phyloP scores from a whole-genome alignment of 148 eudicot genomes.

The Vaccinium macrocarpon region DNA sequence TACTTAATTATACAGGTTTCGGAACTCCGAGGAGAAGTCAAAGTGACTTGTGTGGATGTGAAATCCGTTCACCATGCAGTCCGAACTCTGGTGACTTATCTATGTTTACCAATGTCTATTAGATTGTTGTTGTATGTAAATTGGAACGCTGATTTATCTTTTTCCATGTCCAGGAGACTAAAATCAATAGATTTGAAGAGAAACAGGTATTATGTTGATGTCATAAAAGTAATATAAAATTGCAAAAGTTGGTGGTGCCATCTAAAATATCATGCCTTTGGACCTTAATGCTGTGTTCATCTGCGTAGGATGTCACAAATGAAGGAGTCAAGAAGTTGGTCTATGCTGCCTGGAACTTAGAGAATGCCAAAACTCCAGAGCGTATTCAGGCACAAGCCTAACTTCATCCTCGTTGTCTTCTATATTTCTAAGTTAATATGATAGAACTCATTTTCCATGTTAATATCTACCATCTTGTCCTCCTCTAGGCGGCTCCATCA shows the following conservation, averaged over 20 bases:
- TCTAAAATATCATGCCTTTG: not conserved
- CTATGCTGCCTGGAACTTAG: conserved; percentile 31
- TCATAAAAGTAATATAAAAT: not conserved
- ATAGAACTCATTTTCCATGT: not conserved
- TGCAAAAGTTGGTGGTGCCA: not conserved
- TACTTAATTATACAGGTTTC: conserved; percentile 33
- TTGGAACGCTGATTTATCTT: conserved; percentile 19
- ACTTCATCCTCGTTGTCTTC: conserved; percentile 9
- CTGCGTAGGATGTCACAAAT: conserved; percentile 42
- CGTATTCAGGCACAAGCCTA: conserved; percentile 49
- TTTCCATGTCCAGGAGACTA: conserved; percentile 54
- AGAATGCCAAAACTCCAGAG: conserved; percentile 34
- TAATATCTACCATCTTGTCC: not conserved
- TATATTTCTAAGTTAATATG: not conserved
- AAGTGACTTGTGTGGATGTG: conserved; percentile 39
- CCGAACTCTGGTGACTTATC: conserved; percentile 45
- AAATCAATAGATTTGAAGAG: conserved; percentile 45
- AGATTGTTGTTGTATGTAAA: conserved; percentile 5
- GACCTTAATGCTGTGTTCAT: conserved; percentile 12
- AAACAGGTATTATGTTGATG: conserved; percentile 49
- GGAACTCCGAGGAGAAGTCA: conserved; percentile 44
- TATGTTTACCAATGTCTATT: not conserved
- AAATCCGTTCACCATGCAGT: conserved; percentile 43
- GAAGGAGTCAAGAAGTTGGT: conserved; percentile 56
- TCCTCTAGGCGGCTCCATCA: conserved; percentile 44